phyloP scores from a whole-genome alignment of 805 yeast species.

The Kuraishia cidri region DNA sequence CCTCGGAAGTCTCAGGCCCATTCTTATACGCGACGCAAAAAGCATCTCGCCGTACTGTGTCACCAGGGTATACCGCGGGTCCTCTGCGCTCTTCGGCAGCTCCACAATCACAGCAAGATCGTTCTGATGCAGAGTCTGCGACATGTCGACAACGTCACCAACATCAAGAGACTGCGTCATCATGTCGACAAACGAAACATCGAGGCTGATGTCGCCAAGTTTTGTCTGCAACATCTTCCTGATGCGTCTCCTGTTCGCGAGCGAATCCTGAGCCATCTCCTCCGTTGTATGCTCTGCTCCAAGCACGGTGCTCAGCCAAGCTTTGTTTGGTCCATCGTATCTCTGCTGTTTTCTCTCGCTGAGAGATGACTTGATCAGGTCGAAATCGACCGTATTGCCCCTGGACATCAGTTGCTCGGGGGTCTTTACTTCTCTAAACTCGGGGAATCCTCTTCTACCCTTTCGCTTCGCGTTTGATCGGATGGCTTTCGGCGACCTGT shows the following conservation, averaged over 20 bases:
- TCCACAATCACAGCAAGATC: constrained; percentile 46
- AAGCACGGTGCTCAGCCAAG: constrained; percentile 13
- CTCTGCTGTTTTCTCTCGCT: constrained; percentile 12
- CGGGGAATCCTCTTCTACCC: no score
- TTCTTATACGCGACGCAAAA: constrained; percentile 33
- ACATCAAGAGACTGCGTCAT: constrained; percentile 23
- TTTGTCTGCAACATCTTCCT: constrained; percentile 6
- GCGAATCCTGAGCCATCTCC: constrained; percentile 1
- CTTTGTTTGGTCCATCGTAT: constrained; percentile 17
- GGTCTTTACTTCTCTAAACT: constrained; percentile 7
- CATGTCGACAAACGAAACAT: constrained; percentile 10
- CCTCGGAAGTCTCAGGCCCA: constrained; percentile 45
- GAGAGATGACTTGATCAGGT: constrained; percentile 12
- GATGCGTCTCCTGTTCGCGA: neutral
- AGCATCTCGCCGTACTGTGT: constrained; percentile 47
- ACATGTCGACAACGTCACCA: constrained; percentile 59
- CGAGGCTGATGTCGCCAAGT: constrained; percentile 8
- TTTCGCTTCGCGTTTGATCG: no score
- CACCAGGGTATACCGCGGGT: constrained; percentile 48
- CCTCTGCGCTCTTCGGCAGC: constrained; percentile 37
- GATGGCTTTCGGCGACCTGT: no score
- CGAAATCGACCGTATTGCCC: constrained; percentile 17
- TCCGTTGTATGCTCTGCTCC: neutral
- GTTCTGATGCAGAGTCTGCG: constrained; percentile 27
- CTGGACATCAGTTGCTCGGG: constrained; percentile 19